Base-by-base conservation (phyloP, 495 filamentous ascomycete species). In the Penicillium paxilli region DNA sequence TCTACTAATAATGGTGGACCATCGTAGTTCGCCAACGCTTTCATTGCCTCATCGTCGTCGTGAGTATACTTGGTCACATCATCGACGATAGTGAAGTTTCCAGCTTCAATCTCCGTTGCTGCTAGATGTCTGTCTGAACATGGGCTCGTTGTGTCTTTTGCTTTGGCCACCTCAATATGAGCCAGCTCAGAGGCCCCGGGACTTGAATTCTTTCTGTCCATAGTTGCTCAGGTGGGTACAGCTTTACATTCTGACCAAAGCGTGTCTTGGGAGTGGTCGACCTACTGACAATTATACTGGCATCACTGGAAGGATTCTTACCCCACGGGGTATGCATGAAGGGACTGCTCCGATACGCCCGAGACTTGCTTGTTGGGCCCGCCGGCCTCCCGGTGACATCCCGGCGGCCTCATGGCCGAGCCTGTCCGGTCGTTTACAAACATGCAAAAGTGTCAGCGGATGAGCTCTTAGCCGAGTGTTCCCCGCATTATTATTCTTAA, bases 1-100 rank as follows among this genome's bases (percentile, higher is more conserved):
- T 78, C 78, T 20, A 84, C 59, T 5, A 67, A 54, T 24, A 82
- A 63, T 0, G 64, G 35, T 54, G 77, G 66, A 1, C 78, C 78
- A 28, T 73, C 56, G 11, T 62, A 45, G 9, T 68, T 66, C 21
- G 68, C 68, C 53, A 83, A 74, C 5, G 78, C 80, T 37, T 80
- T 77, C 63, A 83, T 60, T 12, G 81, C 81, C 37, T 80, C 79
- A 57, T 84, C 81, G 14, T 44, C 49, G 8, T 44, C 63, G 33
- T 32, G 56, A 14, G 30, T 32, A 14, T 32, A 32, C n/a, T 32
- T 32, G 2, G n/a, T 32, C 30, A 32, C 30, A 32, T 32, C 11
- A 9, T 14, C 30, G 30, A 10, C n/a, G 30, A 14, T 4, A 32
- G 5, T 9, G 11, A 32, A 4, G 1, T 1, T 14, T 32, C 30